phyloP scores from a whole-genome alignment of 345 rosid genomes.

The Gossypium longicalyx region DNA sequence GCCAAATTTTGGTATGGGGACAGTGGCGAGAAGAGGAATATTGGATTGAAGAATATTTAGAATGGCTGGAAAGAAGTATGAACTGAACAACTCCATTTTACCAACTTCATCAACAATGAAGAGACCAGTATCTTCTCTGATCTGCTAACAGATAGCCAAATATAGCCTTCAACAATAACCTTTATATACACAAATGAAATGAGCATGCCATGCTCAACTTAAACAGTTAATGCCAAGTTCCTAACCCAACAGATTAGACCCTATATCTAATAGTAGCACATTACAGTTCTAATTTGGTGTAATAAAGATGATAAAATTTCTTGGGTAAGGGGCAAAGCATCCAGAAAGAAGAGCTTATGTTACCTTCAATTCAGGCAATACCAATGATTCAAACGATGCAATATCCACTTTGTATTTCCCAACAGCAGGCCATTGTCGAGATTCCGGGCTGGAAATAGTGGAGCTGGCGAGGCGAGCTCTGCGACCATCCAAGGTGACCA shows the following conservation, averaged over 20 bases:
- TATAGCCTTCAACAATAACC: not conserved
- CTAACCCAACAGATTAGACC: not conserved
- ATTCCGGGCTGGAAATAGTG: conserved; percentile 43
- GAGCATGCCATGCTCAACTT: not conserved
- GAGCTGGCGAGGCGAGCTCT: conserved; percentile 54
- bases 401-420: conserved; percentile 68
- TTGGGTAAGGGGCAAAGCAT: not conserved
- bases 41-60: conserved; percentile 53
- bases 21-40: conserved; percentile 52
- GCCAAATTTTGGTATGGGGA: conserved; percentile 56
- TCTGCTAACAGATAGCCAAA: conserved; percentile 27
- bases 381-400: conserved; percentile 59
- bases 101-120: conserved; percentile 73
- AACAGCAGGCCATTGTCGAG: conserved; percentile 58
- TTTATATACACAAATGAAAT: not conserved
- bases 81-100: conserved; percentile 70
- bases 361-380: conserved; percentile 74
- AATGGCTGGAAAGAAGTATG: conserved; percentile 63
- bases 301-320: not conserved
- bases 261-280: not conserved
- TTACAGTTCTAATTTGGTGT: not conserved
- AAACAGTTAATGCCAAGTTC: not conserved
- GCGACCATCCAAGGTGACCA: conserved; percentile 57
- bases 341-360: not conserved
- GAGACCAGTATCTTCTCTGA: conserved; percentile 51